Conservation (phyloP, 2,329 filamentous ascomycete genomes). For the Pseudomassariella vexata region DNA sequence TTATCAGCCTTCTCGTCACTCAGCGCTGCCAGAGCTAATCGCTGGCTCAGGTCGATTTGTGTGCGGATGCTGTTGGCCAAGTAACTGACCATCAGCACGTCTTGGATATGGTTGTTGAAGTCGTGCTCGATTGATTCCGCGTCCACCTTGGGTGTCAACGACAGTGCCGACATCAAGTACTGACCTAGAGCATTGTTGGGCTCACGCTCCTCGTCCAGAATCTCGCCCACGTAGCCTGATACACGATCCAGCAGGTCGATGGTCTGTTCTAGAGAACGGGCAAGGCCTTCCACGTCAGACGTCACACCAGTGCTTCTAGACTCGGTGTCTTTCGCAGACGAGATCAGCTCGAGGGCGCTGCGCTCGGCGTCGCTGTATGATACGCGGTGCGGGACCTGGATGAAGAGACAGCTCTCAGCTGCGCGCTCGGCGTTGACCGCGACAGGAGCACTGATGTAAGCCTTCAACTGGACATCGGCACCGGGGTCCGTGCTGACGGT, state of each 20-base stretch:
- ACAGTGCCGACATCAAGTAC: conserved; percentile 89
- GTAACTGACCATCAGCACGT: conserved; percentile 96
- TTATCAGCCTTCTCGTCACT: conserved; percentile 40
- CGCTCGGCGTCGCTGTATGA: conserved; percentile 69
- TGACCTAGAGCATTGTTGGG: conserved; percentile 90
- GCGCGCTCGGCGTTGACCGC: conserved; percentile 92
- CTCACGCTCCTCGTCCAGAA: conserved; percentile 87
- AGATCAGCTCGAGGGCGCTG: conserved; percentile 71
- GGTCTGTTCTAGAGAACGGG: conserved; percentile 81
- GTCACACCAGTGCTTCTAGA: conserved; percentile 66
- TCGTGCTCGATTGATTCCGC: conserved; percentile 85
- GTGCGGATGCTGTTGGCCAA: conserved; percentile 97
- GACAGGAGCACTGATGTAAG: conserved; percentile 93
- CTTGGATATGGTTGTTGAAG: conserved; percentile 99
- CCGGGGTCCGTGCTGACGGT: conserved; percentile 89
- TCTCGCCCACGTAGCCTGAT: conserved; percentile 84
- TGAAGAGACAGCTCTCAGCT: conserved; percentile 93
- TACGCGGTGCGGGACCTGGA: conserved; percentile 93
- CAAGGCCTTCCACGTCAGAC: conserved; percentile 84
- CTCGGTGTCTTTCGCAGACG: conserved; percentile 74
- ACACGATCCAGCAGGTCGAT: conserved; percentile 86
- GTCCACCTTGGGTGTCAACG: conserved; percentile 91
- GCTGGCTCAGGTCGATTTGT: conserved; percentile 96
- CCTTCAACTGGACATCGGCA: conserved; percentile 80
- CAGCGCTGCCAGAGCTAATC: conserved; percentile 75